These are phyloP conservation scores for Diaporthe citriasiana DNA, from an alignment of 2,329 filamentous ascomycete species.

Conservation along the genomic window DNA sequence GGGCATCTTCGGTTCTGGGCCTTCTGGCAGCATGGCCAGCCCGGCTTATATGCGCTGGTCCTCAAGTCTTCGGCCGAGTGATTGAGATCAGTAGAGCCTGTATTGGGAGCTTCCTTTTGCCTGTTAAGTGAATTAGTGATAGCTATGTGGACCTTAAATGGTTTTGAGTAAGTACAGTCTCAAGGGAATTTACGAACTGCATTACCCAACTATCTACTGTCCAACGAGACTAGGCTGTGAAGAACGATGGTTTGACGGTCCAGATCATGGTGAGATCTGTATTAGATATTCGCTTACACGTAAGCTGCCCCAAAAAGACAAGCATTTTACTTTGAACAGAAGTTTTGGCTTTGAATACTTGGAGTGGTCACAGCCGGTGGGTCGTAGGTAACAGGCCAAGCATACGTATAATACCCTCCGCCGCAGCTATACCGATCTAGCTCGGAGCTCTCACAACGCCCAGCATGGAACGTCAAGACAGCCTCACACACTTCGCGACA, in stretches of 20 bases:
- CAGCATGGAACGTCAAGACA: neutral
- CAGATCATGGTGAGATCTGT: no score
- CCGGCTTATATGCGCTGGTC: neutral
- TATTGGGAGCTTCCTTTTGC: neutral
- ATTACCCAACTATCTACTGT: no score
- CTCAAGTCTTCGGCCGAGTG: neutral
- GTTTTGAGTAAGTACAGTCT: no score
- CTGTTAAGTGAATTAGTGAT: no score
- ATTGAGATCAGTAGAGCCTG: neutral
- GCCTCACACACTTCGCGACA: neutral
- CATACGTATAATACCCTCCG: conserved; percentile 10
- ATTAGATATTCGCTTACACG: no score
- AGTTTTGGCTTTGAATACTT: neutral
- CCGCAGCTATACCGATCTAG: neutral
- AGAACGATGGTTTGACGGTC: no score
- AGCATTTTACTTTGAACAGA: neutral
- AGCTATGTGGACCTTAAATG: no score
- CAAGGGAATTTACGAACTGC: no score
- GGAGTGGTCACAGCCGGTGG: neutral
- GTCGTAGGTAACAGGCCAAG: neutral
- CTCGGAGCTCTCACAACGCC: conserved; percentile 23
- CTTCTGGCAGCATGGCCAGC: neutral
- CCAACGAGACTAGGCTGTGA: no score
- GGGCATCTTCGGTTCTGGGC: neutral
- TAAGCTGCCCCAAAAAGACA: neutral